Evolutionary conservation across 805 yeast genomes (phyloP).

Genomic region (Kuraishia capsulata): DNA sequence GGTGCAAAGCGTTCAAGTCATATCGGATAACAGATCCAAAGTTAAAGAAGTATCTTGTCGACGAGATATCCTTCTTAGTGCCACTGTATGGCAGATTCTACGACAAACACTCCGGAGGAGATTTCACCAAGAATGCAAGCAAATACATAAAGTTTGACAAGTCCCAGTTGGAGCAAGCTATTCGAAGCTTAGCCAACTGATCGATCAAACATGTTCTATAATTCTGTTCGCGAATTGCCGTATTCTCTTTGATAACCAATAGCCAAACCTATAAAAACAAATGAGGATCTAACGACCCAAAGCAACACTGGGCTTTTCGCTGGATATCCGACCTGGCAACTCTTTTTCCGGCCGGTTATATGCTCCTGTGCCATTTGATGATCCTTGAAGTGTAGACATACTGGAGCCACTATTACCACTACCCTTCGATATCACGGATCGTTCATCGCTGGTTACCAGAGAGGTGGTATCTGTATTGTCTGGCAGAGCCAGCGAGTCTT

Average conservation of each 20-base stretch:
- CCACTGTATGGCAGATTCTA: conserved; percentile 84
- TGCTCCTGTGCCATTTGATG: too few relatives aligned
- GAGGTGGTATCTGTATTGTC: background rate
- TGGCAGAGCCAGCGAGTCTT: too few relatives aligned
- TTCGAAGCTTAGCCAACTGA: background rate
- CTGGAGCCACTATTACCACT: background rate
- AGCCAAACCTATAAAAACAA: too few relatives aligned
- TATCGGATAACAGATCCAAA: conserved; percentile 59
- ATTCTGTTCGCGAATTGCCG: background rate
- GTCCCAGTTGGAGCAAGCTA: conserved; percentile 25
- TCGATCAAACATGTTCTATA: background rate
- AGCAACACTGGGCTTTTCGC: too few relatives aligned
- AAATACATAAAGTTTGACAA: conserved; percentile 65
- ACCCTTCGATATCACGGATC: conserved; percentile 2
- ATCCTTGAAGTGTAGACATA: background rate
- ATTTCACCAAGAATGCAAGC: conserved; percentile 58
- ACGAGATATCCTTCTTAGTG: conserved; percentile 69
- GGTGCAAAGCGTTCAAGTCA: conserved; percentile 55
- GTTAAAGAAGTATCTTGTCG: conserved; percentile 52
- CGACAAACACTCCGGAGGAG: conserved; percentile 64
- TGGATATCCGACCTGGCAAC: too few relatives aligned
- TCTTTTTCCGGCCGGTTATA: too few relatives aligned
- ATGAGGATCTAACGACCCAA: too few relatives aligned
- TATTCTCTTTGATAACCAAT: too few relatives aligned
- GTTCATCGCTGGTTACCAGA: background rate